phyloP scores from a whole-genome alignment of 2,329 filamentous ascomycete species.

The Curvularia spicifera region DNA sequence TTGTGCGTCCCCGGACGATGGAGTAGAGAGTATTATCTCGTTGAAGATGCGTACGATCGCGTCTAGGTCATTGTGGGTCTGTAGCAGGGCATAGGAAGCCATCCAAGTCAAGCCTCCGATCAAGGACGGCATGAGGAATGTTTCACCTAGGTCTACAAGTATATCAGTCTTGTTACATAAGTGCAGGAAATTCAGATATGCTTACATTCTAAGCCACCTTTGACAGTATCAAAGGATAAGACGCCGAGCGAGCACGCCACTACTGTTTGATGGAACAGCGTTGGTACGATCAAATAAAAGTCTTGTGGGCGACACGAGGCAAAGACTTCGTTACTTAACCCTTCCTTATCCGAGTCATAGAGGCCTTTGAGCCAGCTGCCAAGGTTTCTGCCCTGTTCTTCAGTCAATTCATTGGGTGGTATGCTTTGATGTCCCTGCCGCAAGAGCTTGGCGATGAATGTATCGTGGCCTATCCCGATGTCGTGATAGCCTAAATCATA shows the following conservation, averaged over 20 bases:
- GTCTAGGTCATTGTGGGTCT: conserved; percentile 67
- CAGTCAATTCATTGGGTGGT: conserved; percentile 65
- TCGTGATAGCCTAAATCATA: conserved; percentile 71
- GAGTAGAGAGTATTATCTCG: conserved; percentile 72
- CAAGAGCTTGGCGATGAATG: conserved; percentile 73
- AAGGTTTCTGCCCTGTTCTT: conserved; percentile 70
- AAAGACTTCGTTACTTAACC: conserved; percentile 80
- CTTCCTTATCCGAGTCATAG: conserved; percentile 70
- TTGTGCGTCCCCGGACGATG: conserved; percentile 73
- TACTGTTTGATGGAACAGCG: conserved; percentile 77
- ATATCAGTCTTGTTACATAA: conserved; percentile 4
- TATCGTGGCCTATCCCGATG: conserved; percentile 67
- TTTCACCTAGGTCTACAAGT: conserved; percentile 71
- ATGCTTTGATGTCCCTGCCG: conserved; percentile 64
- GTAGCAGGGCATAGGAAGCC: conserved; percentile 71
- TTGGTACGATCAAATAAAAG: conserved; percentile 79
- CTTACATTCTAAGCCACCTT: conserved; percentile 77
- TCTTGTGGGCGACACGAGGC: conserved; percentile 81
- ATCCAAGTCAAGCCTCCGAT: conserved; percentile 76
- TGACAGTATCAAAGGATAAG: conserved; percentile 72
- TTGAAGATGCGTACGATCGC: conserved; percentile 75
- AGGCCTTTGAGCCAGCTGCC: conserved; percentile 78
- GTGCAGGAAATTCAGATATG: neutral
- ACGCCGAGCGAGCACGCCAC: conserved; percentile 70
- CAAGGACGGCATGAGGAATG: conserved; percentile 79